Conservation (phyloP, 2,329 filamentous ascomycete genomes). For the Penicillium aurantiogriseum region DNA sequence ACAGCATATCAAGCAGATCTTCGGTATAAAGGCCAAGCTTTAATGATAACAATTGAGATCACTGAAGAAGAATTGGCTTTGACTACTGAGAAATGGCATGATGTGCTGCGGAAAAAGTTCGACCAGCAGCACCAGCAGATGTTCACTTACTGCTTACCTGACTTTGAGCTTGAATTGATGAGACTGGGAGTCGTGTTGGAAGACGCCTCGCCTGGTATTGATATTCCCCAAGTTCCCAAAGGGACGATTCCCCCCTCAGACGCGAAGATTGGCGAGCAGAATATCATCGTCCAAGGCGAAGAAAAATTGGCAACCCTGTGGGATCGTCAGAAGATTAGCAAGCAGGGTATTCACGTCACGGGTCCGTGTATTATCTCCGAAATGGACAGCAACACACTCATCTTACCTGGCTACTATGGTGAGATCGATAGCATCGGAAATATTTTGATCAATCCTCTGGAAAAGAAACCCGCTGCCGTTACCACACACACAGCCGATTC, state of each 20-base stretch:
- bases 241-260: conserved; percentile 34
- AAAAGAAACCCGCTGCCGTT: conserved; percentile 29
- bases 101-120: conserved; percentile 41
- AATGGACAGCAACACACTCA: conserved; percentile 54
- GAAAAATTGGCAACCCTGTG: conserved; percentile 45
- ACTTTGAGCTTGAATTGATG: conserved; percentile 50
- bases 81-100: conserved; percentile 30
- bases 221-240: conserved; percentile 37
- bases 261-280: conserved; percentile 41
- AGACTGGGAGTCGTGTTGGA: conserved; percentile 47
- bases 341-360: conserved; percentile 40
- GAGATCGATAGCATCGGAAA: conserved; percentile 51
- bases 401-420: conserved; percentile 48
- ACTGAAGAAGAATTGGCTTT: conserved; percentile 34
- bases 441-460: conserved; percentile 47
- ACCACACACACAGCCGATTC: conserved; percentile 38
- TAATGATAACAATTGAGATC: conserved; percentile 40
- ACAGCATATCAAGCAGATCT: conserved; percentile 47
- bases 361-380: conserved; percentile 52
- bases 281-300: conserved; percentile 44
- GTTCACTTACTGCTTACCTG: conserved; percentile 47
- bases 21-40: conserved; percentile 49
- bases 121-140: conserved; percentile 46
- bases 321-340: conserved; percentile 44
- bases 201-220: conserved; percentile 45